Conservation (phyloP, 2,329 filamentous ascomycete genomes). For the Triangularia verruculosa region DNA sequence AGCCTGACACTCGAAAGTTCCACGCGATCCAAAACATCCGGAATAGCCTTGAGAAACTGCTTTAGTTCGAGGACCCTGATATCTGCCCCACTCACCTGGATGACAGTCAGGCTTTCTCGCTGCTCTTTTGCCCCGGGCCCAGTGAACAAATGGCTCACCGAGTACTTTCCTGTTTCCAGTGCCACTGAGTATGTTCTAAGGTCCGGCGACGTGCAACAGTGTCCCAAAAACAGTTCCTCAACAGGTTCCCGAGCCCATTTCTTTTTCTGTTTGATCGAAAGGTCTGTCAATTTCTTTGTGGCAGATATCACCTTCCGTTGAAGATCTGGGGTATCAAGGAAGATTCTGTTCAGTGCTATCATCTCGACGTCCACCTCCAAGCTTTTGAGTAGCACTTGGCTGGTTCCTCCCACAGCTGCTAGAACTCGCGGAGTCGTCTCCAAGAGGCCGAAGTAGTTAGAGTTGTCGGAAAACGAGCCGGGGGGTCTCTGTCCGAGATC, state of each 20-base stretch:
- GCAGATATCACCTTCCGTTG: not conserved
- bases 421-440: not conserved
- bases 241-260: not conserved
- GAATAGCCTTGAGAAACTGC: not conserved
- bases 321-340: not conserved
- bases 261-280: not conserved
- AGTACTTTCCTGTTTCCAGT: not conserved
- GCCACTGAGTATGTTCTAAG: not conserved
- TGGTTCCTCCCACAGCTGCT: not conserved
- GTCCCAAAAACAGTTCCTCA: not conserved
- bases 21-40: not conserved
- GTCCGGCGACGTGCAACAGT: not conserved
- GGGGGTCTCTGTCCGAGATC: not conserved
- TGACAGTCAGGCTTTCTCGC: not conserved
- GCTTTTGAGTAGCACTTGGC: not conserved
- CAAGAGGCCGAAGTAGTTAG: not conserved
- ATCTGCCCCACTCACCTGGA: not conserved
- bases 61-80: not conserved
- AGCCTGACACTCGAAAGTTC: not conserved
- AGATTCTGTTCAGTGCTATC: not conserved
- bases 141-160: not conserved
- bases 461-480: not conserved
- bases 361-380: not conserved
- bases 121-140: not conserved
- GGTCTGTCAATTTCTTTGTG: not conserved